These are phyloP conservation scores for Periconia digitata DNA, from an alignment of 2,329 filamentous ascomycete species.

Conservation along the genomic window DNA sequence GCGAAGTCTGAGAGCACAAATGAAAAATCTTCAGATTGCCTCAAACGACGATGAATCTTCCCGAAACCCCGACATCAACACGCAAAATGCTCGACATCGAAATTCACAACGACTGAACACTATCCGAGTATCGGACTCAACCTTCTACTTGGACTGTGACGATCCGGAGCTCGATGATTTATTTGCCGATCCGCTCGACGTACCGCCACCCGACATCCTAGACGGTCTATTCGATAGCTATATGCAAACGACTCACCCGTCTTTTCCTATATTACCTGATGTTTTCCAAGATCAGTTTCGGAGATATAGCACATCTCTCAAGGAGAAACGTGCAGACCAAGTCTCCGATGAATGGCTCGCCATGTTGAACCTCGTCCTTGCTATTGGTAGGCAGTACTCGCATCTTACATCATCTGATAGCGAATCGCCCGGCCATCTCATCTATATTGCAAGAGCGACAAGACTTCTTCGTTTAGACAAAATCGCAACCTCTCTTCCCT, in stretches of 20 bases:
- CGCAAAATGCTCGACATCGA: neutral
- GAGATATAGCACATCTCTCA: conserved; percentile 1
- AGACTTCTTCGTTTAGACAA: conserved; percentile 14
- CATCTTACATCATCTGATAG: conserved; percentile 26
- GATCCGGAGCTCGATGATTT: conserved; percentile 17
- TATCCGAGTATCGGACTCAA: neutral
- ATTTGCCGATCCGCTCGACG: conserved; percentile 17
- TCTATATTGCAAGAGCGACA: conserved; percentile 34
- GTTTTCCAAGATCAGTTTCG: conserved; percentile 11
- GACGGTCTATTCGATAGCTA: conserved; percentile 33
- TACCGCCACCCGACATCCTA: conserved; percentile 29
- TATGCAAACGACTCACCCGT: conserved; percentile 30
- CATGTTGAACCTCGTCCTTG: conserved; percentile 43
- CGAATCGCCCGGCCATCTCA: conserved; percentile 27
- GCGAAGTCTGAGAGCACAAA: conserved; percentile 14
- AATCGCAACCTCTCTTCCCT: conserved; percentile 30
- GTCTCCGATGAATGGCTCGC: conserved; percentile 29
- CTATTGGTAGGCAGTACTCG: conserved; percentile 40
- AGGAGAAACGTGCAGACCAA: conserved; percentile 1
- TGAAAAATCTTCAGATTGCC: neutral
- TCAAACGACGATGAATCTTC: neutral
- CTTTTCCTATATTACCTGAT: conserved; percentile 23
- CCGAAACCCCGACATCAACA: neutral
- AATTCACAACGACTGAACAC: neutral
- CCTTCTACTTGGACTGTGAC: conserved; percentile 32